These are phyloP conservation scores for Termitomyces sp. DNA, from an alignment of 768 basidiomycete genomes.

Conservation along the genomic window DNA sequence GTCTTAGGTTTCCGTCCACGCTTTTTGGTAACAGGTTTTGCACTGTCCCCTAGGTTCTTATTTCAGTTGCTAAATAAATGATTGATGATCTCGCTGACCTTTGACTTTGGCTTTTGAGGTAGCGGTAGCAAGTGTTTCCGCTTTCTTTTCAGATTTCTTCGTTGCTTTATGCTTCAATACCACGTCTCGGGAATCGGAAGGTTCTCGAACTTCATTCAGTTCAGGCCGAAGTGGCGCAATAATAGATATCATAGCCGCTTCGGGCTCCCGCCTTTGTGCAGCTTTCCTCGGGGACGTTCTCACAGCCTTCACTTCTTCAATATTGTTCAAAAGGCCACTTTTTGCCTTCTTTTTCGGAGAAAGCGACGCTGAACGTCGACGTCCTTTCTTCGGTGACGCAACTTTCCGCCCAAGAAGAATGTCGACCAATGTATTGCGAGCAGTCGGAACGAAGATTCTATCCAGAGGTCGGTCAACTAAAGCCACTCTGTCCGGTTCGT, in stretches of 20 bases:
- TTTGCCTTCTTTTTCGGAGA: conserved; percentile 21
- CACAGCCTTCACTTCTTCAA: neutral
- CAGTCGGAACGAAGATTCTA: conserved; percentile 17
- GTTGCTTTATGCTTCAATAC: neutral
- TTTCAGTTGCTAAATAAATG: neutral
- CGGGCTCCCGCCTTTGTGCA: conserved; percentile 2
- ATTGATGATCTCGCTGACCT: conserved; percentile 5
- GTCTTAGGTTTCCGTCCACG: conserved; percentile 13
- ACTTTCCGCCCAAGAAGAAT: conserved; percentile 20
- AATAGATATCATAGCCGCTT: conserved; percentile 5
- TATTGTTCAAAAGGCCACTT: neutral
- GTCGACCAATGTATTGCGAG: conserved; percentile 15
- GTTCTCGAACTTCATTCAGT: neutral
- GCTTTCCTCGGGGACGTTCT: conserved; percentile 13
- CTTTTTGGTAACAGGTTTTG: conserved; percentile 10
- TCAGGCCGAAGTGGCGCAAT: neutral
- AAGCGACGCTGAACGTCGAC: conserved; percentile 21
- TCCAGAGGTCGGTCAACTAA: neutral
- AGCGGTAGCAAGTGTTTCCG: neutral
- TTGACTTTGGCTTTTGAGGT: conserved; percentile 4
- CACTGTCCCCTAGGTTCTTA: neutral
- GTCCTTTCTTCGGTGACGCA: conserved; percentile 35
- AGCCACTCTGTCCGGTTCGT: neutral
- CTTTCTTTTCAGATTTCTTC: neutral
- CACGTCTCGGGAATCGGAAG: neutral